Base-by-base conservation (phyloP, 2,329 filamentous ascomycete species). In the Colletotrichum sublineola region DNA sequence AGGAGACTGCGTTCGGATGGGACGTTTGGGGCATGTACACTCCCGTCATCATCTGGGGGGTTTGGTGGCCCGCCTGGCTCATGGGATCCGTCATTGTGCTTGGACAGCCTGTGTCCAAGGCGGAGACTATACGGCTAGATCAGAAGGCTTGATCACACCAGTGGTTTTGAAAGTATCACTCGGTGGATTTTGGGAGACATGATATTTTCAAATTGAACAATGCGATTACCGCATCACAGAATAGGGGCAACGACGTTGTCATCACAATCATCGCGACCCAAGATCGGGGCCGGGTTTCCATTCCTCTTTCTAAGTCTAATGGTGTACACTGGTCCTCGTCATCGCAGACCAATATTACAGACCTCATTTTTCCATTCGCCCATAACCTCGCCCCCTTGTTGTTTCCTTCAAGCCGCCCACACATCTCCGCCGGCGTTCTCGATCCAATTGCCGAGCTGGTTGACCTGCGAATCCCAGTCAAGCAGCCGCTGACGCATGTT, bases 381-480 rank as follows among this genome's bases (percentile, higher is more conserved):
- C 60, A 44, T 57, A 58, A 63, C 29, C 44, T 58, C 29, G 31
- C 46, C 55, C 65, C 62, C 62, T 29, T 36, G 24, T 53, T 24
- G 11, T 42, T 9, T 52, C 29, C 31, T 69, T 83, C 86, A 95
- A 75, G 94, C 93, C 74, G 95, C 95, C 96, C 96, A 98, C 52
- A 98, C 95, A 82, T 98, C 96, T 86, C 97, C 94, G 12, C 96
- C 96, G 44, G 94, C 93, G 31, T 91, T 90, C 86, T 98, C 96
- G 79, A 98, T 97, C 95, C 95, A 98, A 85, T 97, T 96, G 75
- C 96, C 96, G 69, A 99, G 87, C 82, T 96, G 92, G 82, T 98
- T 98, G 75, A 99, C 96, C 80, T 95, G 97, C 63, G 92, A 91
- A 81, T 98, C 95, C 96, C 96, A 99, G 79, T 99, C 96, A 80